Conservation (phyloP, 257 asterid species). For the Salvia splendens region DNA sequence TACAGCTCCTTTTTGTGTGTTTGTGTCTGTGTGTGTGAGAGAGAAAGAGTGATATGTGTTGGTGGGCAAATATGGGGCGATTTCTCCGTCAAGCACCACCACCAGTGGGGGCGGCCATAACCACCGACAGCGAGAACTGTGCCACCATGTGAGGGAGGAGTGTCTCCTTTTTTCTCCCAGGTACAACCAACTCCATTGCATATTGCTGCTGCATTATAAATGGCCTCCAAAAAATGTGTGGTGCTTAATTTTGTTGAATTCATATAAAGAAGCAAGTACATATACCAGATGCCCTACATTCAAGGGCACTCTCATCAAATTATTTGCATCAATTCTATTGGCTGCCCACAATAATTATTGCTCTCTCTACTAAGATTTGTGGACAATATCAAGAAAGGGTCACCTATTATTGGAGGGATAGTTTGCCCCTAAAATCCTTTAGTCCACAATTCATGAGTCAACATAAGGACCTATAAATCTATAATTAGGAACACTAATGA, state of each 20-base stretch:
- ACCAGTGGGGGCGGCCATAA: conserved; percentile 1
- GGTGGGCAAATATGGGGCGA: background rate
- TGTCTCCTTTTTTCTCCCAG: background rate
- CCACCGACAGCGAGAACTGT: conserved; percentile 23
- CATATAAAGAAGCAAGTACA: conserved; percentile 1
- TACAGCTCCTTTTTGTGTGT: background rate
- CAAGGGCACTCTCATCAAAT: conserved; percentile 34
- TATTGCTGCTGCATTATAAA: conserved; percentile 19
- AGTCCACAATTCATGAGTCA: no score
- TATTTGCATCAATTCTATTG: conserved; percentile 26
- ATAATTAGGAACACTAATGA: no score
- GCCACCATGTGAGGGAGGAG: conserved; percentile 23
- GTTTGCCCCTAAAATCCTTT: no score
- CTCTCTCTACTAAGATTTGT: conserved; percentile 26
- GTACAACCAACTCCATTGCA: conserved; percentile 4
- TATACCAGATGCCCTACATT: conserved; percentile 11
- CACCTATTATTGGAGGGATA: background rate
- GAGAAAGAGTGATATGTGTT: no score
- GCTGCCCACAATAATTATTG: conserved; percentile 3
- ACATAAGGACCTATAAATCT: no score
- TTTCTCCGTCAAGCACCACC: conserved; percentile 7
- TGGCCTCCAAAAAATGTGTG: conserved; percentile 28
- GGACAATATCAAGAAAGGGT: conserved; percentile 29
- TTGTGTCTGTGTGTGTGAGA: background rate
- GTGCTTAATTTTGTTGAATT: conserved; percentile 25